These are phyloP conservation scores for Serendipita sp. DNA, from an alignment of 768 basidiomycete species.

Conservation along the genomic window DNA sequence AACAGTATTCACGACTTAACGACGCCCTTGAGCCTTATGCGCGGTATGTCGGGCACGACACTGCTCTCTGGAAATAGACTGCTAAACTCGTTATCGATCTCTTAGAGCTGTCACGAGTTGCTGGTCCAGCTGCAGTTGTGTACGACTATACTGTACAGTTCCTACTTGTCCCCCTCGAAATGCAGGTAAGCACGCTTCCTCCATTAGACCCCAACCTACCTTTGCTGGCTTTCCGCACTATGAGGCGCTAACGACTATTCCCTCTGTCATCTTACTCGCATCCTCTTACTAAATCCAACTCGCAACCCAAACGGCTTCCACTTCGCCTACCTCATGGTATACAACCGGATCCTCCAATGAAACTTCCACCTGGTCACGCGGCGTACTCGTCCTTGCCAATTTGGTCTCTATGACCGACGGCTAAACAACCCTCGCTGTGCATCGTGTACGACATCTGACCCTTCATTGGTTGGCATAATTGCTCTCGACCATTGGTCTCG, in stretches of 20 bases:
- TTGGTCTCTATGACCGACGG: too few species aligned
- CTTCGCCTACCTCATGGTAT: constrained; percentile 22
- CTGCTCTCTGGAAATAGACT: not conserved
- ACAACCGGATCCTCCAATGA: not conserved
- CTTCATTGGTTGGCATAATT: not conserved
- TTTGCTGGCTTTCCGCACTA: not conserved
- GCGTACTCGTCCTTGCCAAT: constrained; percentile 21
- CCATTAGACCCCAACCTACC: not conserved
- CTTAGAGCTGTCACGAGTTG: not conserved
- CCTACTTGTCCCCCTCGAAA: constrained; percentile 48
- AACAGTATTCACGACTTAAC: not conserved
- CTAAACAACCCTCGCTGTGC: not conserved
- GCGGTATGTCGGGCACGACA: not conserved
- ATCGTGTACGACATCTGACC: constrained; percentile 19
- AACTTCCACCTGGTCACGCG: not conserved
- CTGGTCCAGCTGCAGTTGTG: constrained; percentile 9
- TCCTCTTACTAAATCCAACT: constrained; percentile 4
- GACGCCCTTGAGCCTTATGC: constrained; percentile 4
- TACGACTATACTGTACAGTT: constrained; percentile 48
- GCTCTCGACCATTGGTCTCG: constrained; percentile 1
- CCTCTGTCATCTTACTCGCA: not conserved
- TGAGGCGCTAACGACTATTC: not conserved
- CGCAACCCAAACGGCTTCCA: not conserved
- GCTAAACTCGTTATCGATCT: not conserved
- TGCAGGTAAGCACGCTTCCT: constrained; percentile 30